Evolutionary conservation across 352 stramenopile species (phyloP).

Genomic region (Phytopythium mirpurense): DNA sequence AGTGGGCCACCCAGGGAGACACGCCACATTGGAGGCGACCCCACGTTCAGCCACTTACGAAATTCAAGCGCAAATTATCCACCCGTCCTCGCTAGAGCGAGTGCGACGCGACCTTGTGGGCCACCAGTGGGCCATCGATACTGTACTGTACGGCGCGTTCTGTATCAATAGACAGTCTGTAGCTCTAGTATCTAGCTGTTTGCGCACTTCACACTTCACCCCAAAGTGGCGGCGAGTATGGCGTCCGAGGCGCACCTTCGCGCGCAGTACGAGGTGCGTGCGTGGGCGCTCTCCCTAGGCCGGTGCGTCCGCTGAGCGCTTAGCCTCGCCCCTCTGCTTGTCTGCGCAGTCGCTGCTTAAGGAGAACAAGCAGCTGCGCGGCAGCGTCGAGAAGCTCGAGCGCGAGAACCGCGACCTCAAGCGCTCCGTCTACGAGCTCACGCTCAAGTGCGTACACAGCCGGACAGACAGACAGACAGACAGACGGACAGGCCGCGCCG

Average conservation of each 20-base stretch:
- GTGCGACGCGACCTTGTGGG: background rate
- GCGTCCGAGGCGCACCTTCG: slow-evolving; percentile 77
- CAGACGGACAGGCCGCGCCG: too few species aligned
- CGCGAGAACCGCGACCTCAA: slow-evolving; percentile 88
- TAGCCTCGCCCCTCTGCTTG: background rate
- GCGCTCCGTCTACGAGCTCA: slow-evolving; percentile 88
- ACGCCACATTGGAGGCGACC: background rate
- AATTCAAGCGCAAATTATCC: background rate
- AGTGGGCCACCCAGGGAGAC: slow-evolving; percentile 1
- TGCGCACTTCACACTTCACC: too few species aligned
- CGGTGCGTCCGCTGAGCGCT: background rate
- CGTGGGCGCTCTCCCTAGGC: background rate
- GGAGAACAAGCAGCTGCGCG: slow-evolving; percentile 84
- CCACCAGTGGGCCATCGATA: background rate
- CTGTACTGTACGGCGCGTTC: too few species aligned
- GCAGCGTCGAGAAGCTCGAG: slow-evolving; percentile 79
- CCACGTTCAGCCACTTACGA: background rate
- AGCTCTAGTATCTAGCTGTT: too few species aligned
- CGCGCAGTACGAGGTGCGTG: slow-evolving; percentile 79
- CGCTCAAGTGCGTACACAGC: slow-evolving; percentile 71
- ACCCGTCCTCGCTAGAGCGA: background rate
- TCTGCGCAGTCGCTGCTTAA: slow-evolving; percentile 54
- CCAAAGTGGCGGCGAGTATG: too few species aligned
- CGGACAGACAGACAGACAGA: too few species aligned
- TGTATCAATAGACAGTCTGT: too few species aligned